Base-by-base conservation (phyloP, 73 alveolate species). In the Blepharisma japonicum region DNA sequence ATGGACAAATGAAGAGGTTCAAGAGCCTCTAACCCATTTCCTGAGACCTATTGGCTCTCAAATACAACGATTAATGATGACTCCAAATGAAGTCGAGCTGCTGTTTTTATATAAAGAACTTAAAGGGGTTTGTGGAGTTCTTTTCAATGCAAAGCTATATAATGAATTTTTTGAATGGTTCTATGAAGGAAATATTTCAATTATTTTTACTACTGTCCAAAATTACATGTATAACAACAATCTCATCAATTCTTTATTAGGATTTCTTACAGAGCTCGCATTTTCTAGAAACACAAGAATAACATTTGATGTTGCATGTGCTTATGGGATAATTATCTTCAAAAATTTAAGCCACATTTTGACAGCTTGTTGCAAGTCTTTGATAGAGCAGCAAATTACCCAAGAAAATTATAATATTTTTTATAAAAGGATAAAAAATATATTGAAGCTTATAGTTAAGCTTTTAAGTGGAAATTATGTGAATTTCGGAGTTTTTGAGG, bases 401-500 rank as follows among this genome's bases (percentile, higher is more conserved):
- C 14, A n/a, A 7, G 80, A 70, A 14, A 18, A n/a, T 45, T 70
- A 18, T 45, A 70, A 70, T 11, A 14, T 14, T 2, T 45, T 45
- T 39, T 70, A 45, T 25, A 70, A 45, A 18, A 11, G 68, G 21
- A 70, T 70, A 9, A 47, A 18, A 18, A 45, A 45, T 18, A 18
- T 39, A 7, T 20, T 70, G 23, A 21, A 45, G 14, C 11, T 70
- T 45, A 2, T 23, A n/a, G n/a, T 11, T 0, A 39, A 70, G n/a
- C 14, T 47, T 14, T 47, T 70, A 9, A 45, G 61, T 70, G 80
- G 80, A 23, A 20, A 9, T 11, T 70, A 70, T 70, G 80, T 70
- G 11, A 18, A 18, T 25, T 70, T 70, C 45, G 80, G 80, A 14
- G 80, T 70, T 70, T 70, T 70, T 45, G 66, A 70, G 2, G 68